Base-by-base conservation (phyloP, 441 rosid species). In the Populus hybrid region DNA sequence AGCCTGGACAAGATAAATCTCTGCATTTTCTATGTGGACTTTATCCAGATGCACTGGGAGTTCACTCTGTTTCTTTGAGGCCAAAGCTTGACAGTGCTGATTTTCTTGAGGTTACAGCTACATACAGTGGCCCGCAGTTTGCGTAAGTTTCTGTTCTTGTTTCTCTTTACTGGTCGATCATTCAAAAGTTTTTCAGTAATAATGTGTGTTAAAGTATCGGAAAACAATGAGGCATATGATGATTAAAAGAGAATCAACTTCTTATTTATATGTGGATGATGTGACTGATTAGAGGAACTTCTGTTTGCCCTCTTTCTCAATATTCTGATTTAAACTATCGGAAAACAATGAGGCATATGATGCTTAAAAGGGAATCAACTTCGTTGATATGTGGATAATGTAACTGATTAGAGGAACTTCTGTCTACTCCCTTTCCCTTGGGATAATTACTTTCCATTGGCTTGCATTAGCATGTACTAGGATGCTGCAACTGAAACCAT, bases 21-120 rank as follows among this genome's bases (percentile, higher is more conserved):
- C 74, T 92, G 77, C 93, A 89, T 77, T 90, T 92, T 74, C 89
- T 93, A 4, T 93, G 98, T 23, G 99, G 92, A 7, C 80, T 94
- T 85, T 92, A 92, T 86, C 97, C 95, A 0, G 99, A 93, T 81
- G 98, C 99, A 0, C 79, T 93, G 69, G 97, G 98, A 24, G 93
- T 94, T 79, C 97, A 92, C 81, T 90, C 94, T 1, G 88, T 94
- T 82, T 87, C 91, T 1, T 73, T 93, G 89, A 86, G 95, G 84
- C 91, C 92, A 1, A 93, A 89, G 80, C 77, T 80, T 6, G 92
- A 88, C 35, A 40, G 74, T 38, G 76, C 86, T 16, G 86, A 71
- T 26, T 26, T 81, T 70, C 82, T 84, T 72, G 83, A 76, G 74
- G 86, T 69, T 74, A 85, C 89, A 20, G 73, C 89, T 53, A 82